Percentiles rank a stretch among this genome's conserved stretches.
phyloP scores from a whole-genome alignment of 1,139 yeast species.

The Geotrichum siamense region DNA sequence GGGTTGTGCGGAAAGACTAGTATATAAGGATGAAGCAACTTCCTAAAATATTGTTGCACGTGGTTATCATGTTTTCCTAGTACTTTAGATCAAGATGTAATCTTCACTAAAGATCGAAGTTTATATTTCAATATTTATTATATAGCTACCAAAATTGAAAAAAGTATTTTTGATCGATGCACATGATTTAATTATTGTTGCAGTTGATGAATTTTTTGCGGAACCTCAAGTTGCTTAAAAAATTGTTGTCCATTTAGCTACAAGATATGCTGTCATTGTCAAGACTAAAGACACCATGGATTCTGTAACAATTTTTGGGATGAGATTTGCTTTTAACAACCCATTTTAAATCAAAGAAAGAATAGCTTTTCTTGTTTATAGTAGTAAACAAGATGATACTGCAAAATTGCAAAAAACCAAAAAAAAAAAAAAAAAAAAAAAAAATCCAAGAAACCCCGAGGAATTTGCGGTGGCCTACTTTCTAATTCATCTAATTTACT shows the following conservation, averaged over 20 bases:
- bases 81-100: constrained; percentile 27
- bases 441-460: constrained; percentile 5
- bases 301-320: constrained; percentile 20
- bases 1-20: constrained; percentile 17
- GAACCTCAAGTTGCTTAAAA: constrained; percentile 28
- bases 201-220: constrained; percentile 35
- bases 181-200: constrained; percentile 34
- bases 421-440: not conserved
- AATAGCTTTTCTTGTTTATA: constrained; percentile 30
- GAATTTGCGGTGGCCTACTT: constrained; percentile 11
- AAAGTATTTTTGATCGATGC: constrained; percentile 37
- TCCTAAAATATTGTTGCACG: constrained; percentile 25
- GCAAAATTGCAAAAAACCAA: constrained; percentile 3
- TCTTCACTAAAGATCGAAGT: constrained; percentile 24
- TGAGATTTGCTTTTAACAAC: constrained; percentile 33
- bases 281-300: constrained; percentile 26
- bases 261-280: constrained; percentile 34
- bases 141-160: constrained; percentile 36
- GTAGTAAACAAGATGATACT: constrained; percentile 17
- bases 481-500: not conserved
- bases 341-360: constrained; percentile 37
- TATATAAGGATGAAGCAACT: constrained; percentile 10
- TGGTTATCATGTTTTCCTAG: constrained; percentile 30
- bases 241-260: constrained; percentile 27
- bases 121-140: constrained; percentile 32